A percentile compares a stretch with the other conserved stretches of the same genome.
Evolutionary conservation across 169 alveolate genomes (phyloP).

Genomic region (Eimeria falciformis): DNA sequence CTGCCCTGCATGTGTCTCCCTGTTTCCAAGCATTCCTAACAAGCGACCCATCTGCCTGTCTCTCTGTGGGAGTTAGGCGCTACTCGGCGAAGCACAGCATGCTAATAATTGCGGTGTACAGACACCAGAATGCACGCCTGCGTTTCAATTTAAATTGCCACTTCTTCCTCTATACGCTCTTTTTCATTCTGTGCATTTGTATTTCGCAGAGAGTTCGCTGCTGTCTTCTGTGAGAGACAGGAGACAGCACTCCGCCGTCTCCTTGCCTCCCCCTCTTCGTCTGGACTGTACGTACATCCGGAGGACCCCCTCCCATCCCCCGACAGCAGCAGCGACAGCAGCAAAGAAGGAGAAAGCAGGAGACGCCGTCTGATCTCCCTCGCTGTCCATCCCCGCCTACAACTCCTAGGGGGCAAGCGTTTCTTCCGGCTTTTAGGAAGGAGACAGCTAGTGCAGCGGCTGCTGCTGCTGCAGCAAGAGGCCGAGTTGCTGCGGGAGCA

Average conservation of each 20-base stretch:
- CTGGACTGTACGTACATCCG: slow-evolving; percentile 21
- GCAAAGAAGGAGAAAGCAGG: neutral
- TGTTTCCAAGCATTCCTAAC: no score
- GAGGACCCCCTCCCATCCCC: neutral
- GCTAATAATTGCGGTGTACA: no score
- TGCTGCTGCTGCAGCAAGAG: slow-evolving; percentile 6
- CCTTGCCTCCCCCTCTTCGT: neutral
- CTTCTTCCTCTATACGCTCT: neutral
- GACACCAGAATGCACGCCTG: no score
- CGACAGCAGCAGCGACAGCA: neutral
- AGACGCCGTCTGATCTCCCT: neutral
- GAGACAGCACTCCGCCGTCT: neutral
- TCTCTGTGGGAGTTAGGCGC: no score
- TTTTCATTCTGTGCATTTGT: neutral
- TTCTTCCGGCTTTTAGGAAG: neutral
- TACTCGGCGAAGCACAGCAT: no score
- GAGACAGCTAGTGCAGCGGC: slow-evolving; percentile 2
- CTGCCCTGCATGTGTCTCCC: no score
- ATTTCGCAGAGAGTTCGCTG: neutral
- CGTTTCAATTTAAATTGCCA: no score
- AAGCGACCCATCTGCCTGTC: no score
- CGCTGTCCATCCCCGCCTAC: slow-evolving; percentile 12
- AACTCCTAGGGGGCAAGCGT: neutral
- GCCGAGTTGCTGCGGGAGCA: slow-evolving; percentile 11
- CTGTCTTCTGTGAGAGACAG: slow-evolving; percentile 3